Conservation (phyloP, 2,329 filamentous ascomycete genomes). For the Sporothrix inflata region DNA sequence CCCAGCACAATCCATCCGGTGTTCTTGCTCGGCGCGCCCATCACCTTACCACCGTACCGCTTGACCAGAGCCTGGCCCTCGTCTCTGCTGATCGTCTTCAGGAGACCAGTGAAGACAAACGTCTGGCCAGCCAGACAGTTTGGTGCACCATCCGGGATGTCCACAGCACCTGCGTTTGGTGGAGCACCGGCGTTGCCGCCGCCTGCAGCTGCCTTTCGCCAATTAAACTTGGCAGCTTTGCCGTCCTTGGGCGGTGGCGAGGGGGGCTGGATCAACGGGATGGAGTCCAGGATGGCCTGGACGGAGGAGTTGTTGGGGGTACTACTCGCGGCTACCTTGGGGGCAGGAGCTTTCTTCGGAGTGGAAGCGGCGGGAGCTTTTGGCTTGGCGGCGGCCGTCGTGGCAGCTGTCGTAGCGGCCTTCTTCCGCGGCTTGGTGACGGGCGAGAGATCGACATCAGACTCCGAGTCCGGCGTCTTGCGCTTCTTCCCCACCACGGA, state of each 20-base stretch:
- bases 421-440: slow-evolving; percentile 61
- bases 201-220: slow-evolving; percentile 61
- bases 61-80: slow-evolving; percentile 88
- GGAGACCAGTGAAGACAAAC: slow-evolving; percentile 93
- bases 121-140: slow-evolving; percentile 88
- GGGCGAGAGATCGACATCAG: slow-evolving; percentile 54
- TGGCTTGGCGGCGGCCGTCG: slow-evolving; percentile 42
- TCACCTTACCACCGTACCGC: slow-evolving; percentile 90
- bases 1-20: slow-evolving; percentile 94
- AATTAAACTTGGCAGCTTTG: slow-evolving; percentile 75
- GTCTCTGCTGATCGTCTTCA: slow-evolving; percentile 79
- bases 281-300: slow-evolving; percentile 83
- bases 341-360: slow-evolving; percentile 25
- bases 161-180: slow-evolving; percentile 63
- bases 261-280: slow-evolving; percentile 80
- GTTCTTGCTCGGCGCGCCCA: slow-evolving; percentile 81
- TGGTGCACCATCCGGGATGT: slow-evolving; percentile 80
- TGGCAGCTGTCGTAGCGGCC: slow-evolving; percentile 46
- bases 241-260: slow-evolving; percentile 76
- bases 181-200: slow-evolving; percentile 67
- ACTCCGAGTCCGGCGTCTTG: slow-evolving; percentile 59
- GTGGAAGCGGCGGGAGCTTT: slow-evolving; percentile 58
- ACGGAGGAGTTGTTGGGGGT: slow-evolving; percentile 60
- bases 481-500: slow-evolving; percentile 52
- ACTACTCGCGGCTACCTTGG: slow-evolving; percentile 47